phyloP scores from a whole-genome alignment of 345 rosid genomes.

The Eutrema heterophyllum region DNA sequence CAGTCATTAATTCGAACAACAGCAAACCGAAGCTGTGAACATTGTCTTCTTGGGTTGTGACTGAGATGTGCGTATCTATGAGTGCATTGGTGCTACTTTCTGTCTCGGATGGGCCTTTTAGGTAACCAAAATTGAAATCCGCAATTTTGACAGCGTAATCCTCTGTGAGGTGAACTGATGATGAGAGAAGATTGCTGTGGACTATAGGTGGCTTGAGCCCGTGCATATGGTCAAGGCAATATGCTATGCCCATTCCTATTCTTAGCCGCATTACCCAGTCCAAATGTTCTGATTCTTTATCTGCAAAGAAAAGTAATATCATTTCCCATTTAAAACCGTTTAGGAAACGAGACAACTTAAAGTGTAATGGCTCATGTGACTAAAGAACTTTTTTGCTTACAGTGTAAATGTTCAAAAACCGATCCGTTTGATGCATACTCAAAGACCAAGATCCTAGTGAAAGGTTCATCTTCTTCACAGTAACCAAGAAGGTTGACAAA shows the following conservation, averaged over 20 bases:
- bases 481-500: conserved; percentile 89
- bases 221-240: conserved; percentile 92
- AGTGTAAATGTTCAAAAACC: conserved; percentile 86
- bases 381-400: conserved; percentile 41
- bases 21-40: conserved; percentile 68
- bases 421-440: conserved; percentile 97
- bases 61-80: conserved; percentile 18
- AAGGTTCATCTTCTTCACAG: conserved; percentile 86
- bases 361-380: neutral
- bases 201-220: conserved; percentile 60
- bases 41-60: conserved; percentile 32
- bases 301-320: conserved; percentile 38
- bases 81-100: conserved; percentile 30
- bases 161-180: conserved; percentile 66
- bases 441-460: conserved; percentile 95
- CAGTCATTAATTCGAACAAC: conserved; percentile 66
- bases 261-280: conserved; percentile 80
- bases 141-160: conserved; percentile 77
- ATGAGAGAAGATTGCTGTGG: conserved; percentile 56
- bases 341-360: neutral
- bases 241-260: conserved; percentile 80
- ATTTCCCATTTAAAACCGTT: neutral
- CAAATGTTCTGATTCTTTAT: conserved; percentile 83
- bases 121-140: conserved; percentile 59
- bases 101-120: conserved; percentile 28